Evolutionary conservation across 2,329 filamentous ascomycete genomes (phyloP).

Genomic region (Alternaria atra): DNA sequence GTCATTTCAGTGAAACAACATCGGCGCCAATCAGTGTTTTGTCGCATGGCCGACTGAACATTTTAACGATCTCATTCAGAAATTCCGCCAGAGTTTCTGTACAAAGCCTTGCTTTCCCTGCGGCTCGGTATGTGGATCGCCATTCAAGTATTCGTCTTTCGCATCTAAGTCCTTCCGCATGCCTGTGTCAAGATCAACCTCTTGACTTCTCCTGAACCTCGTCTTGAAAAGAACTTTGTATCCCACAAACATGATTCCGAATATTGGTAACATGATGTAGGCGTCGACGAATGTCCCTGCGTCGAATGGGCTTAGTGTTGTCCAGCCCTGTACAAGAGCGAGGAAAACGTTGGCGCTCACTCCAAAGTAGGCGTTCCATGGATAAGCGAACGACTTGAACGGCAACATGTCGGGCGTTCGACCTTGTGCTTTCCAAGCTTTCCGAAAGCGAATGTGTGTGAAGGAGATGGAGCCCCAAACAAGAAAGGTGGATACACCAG

Average conservation of each 20-base stretch:
- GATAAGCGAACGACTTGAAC: slow-evolving; percentile 58
- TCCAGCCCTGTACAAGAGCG: slow-evolving; percentile 63
- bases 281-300: slow-evolving; percentile 62
- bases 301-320: slow-evolving; percentile 62
- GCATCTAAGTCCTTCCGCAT: slow-evolving; percentile 50
- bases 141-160: slow-evolving; percentile 21
- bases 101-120: slow-evolving; percentile 18
- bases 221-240: slow-evolving; percentile 59
- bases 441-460: slow-evolving; percentile 75
- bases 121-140: slow-evolving; percentile 9
- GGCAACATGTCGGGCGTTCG: slow-evolving; percentile 55
- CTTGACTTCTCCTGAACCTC: slow-evolving; percentile 43
- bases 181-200: slow-evolving; percentile 53
- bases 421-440: slow-evolving; percentile 62
- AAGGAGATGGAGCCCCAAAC: slow-evolving; percentile 77
- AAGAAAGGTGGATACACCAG: slow-evolving; percentile 74
- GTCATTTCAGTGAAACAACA: not conserved
- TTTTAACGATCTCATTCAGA: not conserved
- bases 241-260: slow-evolving; percentile 56
- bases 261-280: slow-evolving; percentile 63
- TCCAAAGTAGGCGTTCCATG: slow-evolving; percentile 61
- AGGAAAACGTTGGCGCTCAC: slow-evolving; percentile 61
- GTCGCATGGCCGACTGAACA: not conserved
- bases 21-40: not conserved
- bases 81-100: slow-evolving; percentile 20